These are phyloP conservation scores for Ophiostoma australiae DNA, from an alignment of 2,329 filamentous ascomycete genomes.

Conservation along the genomic window DNA sequence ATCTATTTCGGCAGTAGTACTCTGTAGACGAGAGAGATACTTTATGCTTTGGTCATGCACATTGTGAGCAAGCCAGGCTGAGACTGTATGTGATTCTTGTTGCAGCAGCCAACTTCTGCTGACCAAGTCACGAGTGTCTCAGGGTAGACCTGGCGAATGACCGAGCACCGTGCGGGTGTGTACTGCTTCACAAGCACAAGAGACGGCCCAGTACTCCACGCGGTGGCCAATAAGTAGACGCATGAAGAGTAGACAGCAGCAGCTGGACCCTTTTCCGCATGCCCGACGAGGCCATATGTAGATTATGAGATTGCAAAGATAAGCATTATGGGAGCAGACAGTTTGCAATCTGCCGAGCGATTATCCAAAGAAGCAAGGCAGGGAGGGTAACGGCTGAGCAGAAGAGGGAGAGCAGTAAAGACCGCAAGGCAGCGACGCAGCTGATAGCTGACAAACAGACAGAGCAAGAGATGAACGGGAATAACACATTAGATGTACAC, in stretches of 20 bases:
- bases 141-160: background rate
- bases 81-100: background rate
- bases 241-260: background rate
- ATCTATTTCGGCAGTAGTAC: background rate
- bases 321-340: background rate
- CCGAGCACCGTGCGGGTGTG: background rate
- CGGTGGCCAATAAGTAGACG: background rate
- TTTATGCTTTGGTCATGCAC: background rate
- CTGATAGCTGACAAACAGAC: background rate
- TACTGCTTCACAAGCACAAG: background rate
- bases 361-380: background rate
- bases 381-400: background rate
- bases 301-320: background rate
- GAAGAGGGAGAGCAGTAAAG: background rate
- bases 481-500: conserved; percentile 13
- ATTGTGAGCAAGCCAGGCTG: background rate
- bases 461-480: background rate
- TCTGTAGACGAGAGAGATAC: background rate
- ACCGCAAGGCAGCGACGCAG: background rate
- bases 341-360: conserved; percentile 3
- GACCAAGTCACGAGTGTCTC: conserved; percentile 1
- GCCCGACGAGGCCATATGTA: background rate
- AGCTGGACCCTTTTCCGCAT: conserved; percentile 1
- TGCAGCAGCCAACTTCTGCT: background rate
- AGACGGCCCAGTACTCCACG: background rate